phyloP scores from a whole-genome alignment of 148 eudicot species.

The Camellia japonica region DNA sequence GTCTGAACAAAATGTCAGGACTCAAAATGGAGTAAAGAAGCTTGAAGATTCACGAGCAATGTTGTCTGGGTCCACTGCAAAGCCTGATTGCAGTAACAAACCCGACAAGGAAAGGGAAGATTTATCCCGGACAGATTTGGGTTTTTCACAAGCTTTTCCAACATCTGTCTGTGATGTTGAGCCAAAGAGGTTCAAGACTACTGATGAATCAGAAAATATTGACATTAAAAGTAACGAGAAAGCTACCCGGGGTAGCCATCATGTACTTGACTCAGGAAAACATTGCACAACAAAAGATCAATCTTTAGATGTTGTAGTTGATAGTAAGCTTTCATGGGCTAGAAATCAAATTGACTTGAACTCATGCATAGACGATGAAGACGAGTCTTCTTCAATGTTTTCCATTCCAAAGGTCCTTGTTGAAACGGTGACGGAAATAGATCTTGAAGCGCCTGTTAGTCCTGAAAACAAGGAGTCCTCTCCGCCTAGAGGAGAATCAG shows the following conservation, averaged over 20 bases:
- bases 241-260: slow-evolving; percentile 27
- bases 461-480: slow-evolving; percentile 53
- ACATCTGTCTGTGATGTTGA: slow-evolving; percentile 9
- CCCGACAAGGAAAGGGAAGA: slow-evolving; percentile 14
- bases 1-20: background rate
- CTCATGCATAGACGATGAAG: slow-evolving; percentile 27
- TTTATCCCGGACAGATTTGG: background rate
- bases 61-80: background rate
- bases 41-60: slow-evolving; percentile 2
- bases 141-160: slow-evolving; percentile 6
- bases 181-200: slow-evolving; percentile 1
- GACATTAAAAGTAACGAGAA: slow-evolving; percentile 16
- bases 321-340: slow-evolving; percentile 10
- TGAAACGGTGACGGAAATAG: slow-evolving; percentile 21
- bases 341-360: slow-evolving; percentile 30
- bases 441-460: slow-evolving; percentile 50
- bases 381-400: slow-evolving; percentile 2
- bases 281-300: slow-evolving; percentile 15
- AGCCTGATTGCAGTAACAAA: background rate
- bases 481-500: slow-evolving; percentile 46
- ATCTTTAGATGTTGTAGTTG: background rate
- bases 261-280: background rate
- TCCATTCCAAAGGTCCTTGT: background rate
- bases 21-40: slow-evolving; percentile 14
- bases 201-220: background rate